Evolutionary conservation across 495 filamentous ascomycete genomes (phyloP).

Genomic region (Daldinia caldariorum): DNA sequence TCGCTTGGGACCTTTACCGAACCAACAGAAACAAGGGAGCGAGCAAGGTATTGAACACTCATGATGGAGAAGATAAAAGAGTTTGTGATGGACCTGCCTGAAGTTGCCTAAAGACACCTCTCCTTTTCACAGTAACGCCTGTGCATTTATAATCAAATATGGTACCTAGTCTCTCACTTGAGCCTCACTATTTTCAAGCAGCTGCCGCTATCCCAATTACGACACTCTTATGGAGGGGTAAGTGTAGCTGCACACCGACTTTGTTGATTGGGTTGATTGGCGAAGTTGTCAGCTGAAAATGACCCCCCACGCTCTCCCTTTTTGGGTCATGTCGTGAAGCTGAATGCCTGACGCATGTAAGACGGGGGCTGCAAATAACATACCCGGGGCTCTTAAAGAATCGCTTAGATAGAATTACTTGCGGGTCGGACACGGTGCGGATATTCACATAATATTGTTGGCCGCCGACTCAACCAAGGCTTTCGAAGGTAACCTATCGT

Average conservation of each 20-base stretch:
- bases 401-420: constrained; percentile 12
- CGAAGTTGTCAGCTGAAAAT: constrained; percentile 7
- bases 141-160: constrained; percentile 14
- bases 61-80: constrained; percentile 17
- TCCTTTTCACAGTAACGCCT: background rate
- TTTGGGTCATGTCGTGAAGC: constrained; percentile 28
- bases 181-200: constrained; percentile 4
- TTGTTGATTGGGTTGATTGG: constrained; percentile 30
- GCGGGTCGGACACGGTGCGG: background rate
- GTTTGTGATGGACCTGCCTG: background rate
- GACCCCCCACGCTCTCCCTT: constrained; percentile 6
- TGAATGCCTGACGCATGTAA: constrained; percentile 23
- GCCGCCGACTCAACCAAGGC: background rate
- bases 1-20: constrained; percentile 17
- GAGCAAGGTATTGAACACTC: constrained; percentile 36
- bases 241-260: constrained; percentile 15
- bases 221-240: constrained; percentile 25
- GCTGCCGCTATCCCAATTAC: background rate
- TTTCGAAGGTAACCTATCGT: constrained; percentile 13
- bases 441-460: background rate
- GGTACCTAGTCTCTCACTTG: background rate
- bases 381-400: background rate
- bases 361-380: constrained; percentile 1
- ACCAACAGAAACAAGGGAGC: constrained; percentile 27
- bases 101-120: background rate